phyloP scores from a whole-genome alignment of 2,329 filamentous ascomycete genomes.

The Hortaea sp. region DNA sequence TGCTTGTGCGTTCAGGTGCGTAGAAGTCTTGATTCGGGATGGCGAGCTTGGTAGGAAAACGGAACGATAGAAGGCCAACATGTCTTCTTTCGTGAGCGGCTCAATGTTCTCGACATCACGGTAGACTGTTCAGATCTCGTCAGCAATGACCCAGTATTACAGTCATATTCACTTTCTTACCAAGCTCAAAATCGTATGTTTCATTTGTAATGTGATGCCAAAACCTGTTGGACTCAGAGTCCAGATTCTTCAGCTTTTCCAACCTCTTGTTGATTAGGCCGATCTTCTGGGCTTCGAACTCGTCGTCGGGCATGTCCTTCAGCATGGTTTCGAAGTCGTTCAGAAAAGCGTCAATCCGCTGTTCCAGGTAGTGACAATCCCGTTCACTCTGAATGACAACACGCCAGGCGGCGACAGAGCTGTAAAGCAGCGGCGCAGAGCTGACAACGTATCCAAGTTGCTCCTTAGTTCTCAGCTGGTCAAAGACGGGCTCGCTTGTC shows the following conservation, averaged over 20 bases:
- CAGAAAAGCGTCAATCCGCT: conserved; percentile 79
- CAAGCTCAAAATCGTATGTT: conserved; percentile 79
- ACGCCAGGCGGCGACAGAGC: conserved; percentile 66
- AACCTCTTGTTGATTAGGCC: conserved; percentile 78
- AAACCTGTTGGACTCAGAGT: conserved; percentile 70
- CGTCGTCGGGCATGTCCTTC: conserved; percentile 64
- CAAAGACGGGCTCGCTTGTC: conserved; percentile 84
- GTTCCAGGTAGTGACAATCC: conserved; percentile 71
- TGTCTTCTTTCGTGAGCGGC: conserved; percentile 64
- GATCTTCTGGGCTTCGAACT: conserved; percentile 85
- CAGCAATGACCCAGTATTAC: background rate
- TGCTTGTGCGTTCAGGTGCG: conserved; percentile 72
- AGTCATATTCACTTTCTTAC: conserved; percentile 40
- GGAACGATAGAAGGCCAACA: conserved; percentile 66
- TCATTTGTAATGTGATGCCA: conserved; percentile 80
- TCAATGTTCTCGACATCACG: conserved; percentile 68
- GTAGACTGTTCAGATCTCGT: conserved; percentile 43
- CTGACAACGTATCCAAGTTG: conserved; percentile 96
- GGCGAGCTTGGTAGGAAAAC: conserved; percentile 67
- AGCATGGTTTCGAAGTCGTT: conserved; percentile 55
- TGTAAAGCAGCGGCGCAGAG: conserved; percentile 63
- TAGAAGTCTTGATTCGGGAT: conserved; percentile 67
- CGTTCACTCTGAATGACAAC: conserved; percentile 92
- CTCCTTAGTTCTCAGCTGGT: conserved; percentile 91
- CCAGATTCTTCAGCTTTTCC: conserved; percentile 86